Conservation (phyloP, 805 yeast species). For the Myxozyma vanderwaltii region DNA sequence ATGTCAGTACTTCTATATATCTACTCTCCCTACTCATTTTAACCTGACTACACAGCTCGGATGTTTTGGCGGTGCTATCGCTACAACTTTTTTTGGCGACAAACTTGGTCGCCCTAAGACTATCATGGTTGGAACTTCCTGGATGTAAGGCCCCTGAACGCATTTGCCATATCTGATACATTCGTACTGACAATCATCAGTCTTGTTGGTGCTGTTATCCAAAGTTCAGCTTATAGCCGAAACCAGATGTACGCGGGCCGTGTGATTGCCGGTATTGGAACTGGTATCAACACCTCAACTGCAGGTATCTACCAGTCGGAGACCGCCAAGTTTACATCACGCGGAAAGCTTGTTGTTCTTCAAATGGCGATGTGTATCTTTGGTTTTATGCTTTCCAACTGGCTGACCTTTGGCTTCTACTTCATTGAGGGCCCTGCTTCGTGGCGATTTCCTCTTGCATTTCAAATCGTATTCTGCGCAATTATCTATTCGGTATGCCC, state of each 20-base stretch:
- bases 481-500: conserved; percentile 57
- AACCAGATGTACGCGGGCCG: conserved; percentile 79
- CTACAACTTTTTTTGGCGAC: conserved; percentile 65
- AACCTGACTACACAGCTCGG: conserved; percentile 51
- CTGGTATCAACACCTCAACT: conserved; percentile 76
- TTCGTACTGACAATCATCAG: conserved; percentile 57
- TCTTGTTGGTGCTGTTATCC: conserved; percentile 57
- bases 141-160: conserved; percentile 16
- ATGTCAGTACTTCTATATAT: conserved; percentile 1
- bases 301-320: conserved; percentile 84
- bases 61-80: conserved; percentile 72
- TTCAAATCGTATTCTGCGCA: conserved; percentile 74
- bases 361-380: conserved; percentile 73
- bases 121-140: conserved; percentile 55
- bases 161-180: conserved; percentile 25
- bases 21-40: not conserved
- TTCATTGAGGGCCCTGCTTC: conserved; percentile 58
- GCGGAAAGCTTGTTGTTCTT: conserved; percentile 69
- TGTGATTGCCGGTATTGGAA: conserved; percentile 72
- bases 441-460: conserved; percentile 73
- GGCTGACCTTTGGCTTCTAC: conserved; percentile 73
- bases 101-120: conserved; percentile 64
- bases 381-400: conserved; percentile 77
- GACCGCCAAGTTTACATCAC: conserved; percentile 61
- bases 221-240: conserved; percentile 49